phyloP scores from a whole-genome alignment of 1,284 basidiomycete species.

The Exobasidium rhododendri region DNA sequence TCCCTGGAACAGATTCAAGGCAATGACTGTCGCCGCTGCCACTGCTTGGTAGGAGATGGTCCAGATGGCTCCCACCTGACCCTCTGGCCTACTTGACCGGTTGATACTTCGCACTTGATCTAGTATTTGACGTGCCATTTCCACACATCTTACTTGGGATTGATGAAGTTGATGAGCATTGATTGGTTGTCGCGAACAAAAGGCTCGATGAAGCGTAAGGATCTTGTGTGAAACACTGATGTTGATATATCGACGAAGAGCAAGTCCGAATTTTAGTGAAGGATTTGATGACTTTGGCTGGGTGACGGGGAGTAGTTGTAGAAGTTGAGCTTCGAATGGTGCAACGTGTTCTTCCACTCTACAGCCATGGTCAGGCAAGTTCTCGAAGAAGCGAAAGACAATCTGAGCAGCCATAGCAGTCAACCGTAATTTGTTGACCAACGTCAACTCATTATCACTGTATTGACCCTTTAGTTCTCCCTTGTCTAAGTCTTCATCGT shows the following conservation, averaged over 20 bases:
- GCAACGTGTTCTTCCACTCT: slow-evolving; percentile 23
- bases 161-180: slow-evolving; percentile 20
- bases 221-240: slow-evolving; percentile 39
- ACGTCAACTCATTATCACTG: slow-evolving; percentile 22
- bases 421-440: slow-evolving; percentile 32
- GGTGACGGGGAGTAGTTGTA: slow-evolving; percentile 27
- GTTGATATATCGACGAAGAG: slow-evolving; percentile 31
- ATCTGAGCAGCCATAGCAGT: slow-evolving; percentile 34
- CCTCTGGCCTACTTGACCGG: slow-evolving; percentile 23
- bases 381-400: slow-evolving; percentile 32
- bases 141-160: slow-evolving; percentile 29
- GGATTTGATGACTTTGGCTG: slow-evolving; percentile 6
- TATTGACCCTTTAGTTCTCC: slow-evolving; percentile 4
- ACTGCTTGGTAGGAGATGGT: slow-evolving; percentile 37
- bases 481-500: slow-evolving; percentile 23
- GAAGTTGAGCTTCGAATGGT: slow-evolving; percentile 25
- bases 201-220: slow-evolving; percentile 34
- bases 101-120: slow-evolving; percentile 28
- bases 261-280: slow-evolving; percentile 28
- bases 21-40: slow-evolving; percentile 30
- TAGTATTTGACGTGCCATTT: slow-evolving; percentile 31
- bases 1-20: slow-evolving; percentile 26
- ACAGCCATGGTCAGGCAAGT: slow-evolving; percentile 24
- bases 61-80: slow-evolving; percentile 32
- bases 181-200: slow-evolving; percentile 26